Conservation (phyloP, 108 stramenopile genomes). For the Pseudonitzschia pungens region DNA sequence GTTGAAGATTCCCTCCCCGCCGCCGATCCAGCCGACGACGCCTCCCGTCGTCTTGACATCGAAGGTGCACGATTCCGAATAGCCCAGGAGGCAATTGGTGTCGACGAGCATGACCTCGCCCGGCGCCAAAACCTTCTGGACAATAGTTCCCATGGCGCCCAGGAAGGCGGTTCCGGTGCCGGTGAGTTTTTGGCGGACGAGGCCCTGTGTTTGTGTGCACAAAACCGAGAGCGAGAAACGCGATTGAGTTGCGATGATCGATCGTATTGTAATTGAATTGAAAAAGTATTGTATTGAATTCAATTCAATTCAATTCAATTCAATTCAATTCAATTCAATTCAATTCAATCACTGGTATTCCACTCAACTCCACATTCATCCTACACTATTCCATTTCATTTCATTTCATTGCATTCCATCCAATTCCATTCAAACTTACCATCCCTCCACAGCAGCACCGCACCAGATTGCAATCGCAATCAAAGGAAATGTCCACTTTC, state of each 20-base stretch:
- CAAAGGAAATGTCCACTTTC: constrained; percentile 38
- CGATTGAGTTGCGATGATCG: neutral
- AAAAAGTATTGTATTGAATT: no score
- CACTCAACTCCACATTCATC: no score
- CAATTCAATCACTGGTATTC: no score
- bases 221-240: neutral
- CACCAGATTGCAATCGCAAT: constrained; percentile 46
- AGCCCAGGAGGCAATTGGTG: constrained; percentile 71
- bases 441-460: constrained; percentile 61
- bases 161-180: constrained; percentile 73
- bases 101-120: constrained; percentile 79
- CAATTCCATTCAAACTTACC: neutral
- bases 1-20: constrained; percentile 88
- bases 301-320: no score
- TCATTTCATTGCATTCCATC: neutral
- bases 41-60: constrained; percentile 66
- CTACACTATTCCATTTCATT: no score
- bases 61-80: constrained; percentile 61
- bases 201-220: constrained; percentile 3
- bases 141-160: constrained; percentile 70
- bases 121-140: constrained; percentile 53
- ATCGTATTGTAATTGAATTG: neutral
- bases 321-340: no score
- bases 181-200: constrained; percentile 48
- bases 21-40: constrained; percentile 80